Base-by-base conservation (phyloP, 768 basidiomycete species). In the Rhizopogon salebrosus region DNA sequence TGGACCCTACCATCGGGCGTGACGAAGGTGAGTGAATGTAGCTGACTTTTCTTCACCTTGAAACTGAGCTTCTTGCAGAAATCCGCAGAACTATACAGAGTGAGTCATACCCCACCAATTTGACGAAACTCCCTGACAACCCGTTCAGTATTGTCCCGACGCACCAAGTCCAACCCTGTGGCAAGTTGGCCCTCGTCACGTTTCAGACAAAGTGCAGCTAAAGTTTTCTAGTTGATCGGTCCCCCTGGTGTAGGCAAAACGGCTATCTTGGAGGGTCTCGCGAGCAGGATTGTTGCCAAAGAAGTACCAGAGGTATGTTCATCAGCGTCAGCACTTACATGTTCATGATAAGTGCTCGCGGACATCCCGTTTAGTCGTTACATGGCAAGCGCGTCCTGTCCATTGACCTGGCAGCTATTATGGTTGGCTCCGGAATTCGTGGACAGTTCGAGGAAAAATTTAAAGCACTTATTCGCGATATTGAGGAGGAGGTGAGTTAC, bases 361-460 rank as follows among this genome's bases (percentile, higher is more conserved):
- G 24, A 35, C 18, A n/a, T 52, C 57, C 4, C 51, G 4, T 31
- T 49, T 37, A 92, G 90, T 92, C 92, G 7, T 72, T 95, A 9
- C 87, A 92, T 55, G 72, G 87, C 61, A 95, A 94, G 64, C 82
- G 88, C n/a, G 89, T 97, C 0, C 78, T 95, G 0, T 84, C 93
- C 0, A 79, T 95, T 50, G 93, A 95, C 65, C 76, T 95, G 2
- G 78, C 91, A 0, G 82, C 85, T 1, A 81, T 95, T 22, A 80
- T 95, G 72, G 93, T 91, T 6, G 93, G 93, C 1, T 91, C 92
- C 1, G 92, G 92, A 0, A 88, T 95, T 49, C 83, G 93, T 38
- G 93, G 93, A 2, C 89, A 93, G 59, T 95, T 95, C 49, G 93
- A 97, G 60, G 91, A 92, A 66, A 92, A 92, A 60, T 94, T 95